A percentile compares a stretch with the other conserved stretches of the same genome.
phyloP scores from a whole-genome alignment of 225 moss, liverwort and hornwort genomes.

The Marchantia paleacea region DNA sequence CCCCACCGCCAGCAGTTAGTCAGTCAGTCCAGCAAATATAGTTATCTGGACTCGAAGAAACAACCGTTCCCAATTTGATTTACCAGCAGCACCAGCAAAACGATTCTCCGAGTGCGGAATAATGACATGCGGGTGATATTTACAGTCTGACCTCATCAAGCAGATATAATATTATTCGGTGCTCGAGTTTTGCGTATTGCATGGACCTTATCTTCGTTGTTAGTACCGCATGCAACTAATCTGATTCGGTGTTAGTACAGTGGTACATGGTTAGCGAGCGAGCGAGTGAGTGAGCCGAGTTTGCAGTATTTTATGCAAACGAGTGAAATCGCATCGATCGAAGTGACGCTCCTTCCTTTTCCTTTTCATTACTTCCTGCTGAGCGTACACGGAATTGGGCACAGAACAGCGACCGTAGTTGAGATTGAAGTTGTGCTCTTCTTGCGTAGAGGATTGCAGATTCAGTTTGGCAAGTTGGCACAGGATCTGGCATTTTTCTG shows the following conservation, averaged over 20 bases:
- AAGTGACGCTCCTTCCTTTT: neutral
- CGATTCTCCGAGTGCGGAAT: neutral
- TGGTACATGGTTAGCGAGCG: neutral
- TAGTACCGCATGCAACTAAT: conserved; percentile 9
- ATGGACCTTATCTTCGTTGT: conserved; percentile 4
- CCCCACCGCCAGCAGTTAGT: too few species aligned
- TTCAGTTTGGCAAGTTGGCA: too few species aligned
- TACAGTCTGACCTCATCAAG: neutral
- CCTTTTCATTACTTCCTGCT: too few species aligned
- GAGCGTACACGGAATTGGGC: too few species aligned
- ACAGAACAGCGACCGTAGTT: too few species aligned
- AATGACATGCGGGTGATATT: neutral
- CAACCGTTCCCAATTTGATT: neutral
- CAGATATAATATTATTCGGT: neutral
- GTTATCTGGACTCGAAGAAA: neutral
- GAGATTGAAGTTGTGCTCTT: too few species aligned
- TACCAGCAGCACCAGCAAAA: neutral
- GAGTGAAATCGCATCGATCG: neutral
- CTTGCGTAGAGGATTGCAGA: too few species aligned
- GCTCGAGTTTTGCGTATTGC: conserved; percentile 1
- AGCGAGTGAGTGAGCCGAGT: too few species aligned
- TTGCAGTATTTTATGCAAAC: neutral
- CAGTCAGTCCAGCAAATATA: neutral
- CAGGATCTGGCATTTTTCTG: too few species aligned
- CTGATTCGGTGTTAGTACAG: conserved; percentile 2